A percentile compares a stretch with the other conserved stretches of the same genome.
Conservation (phyloP, 352 stramenopile genomes). For the Blastocystis sp. region DNA sequence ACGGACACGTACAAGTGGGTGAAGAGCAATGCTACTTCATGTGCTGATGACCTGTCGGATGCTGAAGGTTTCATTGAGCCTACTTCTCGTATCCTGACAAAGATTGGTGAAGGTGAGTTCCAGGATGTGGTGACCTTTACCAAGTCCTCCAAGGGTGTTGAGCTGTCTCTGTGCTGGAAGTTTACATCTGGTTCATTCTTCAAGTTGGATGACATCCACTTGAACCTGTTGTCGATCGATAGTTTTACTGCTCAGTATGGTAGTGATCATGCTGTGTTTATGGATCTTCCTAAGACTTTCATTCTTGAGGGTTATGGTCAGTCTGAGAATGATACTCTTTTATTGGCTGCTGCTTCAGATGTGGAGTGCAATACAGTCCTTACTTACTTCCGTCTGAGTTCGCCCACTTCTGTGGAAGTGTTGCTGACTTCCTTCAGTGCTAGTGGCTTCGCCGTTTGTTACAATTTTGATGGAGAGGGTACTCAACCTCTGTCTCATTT, state of each 20-base stretch:
- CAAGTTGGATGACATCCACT: background rate
- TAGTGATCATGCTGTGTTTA: background rate
- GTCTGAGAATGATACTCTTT: background rate
- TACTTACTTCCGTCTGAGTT: background rate
- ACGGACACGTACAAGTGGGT: constrained; percentile 56
- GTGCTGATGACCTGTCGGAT: constrained; percentile 8
- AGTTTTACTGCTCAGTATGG: constrained; percentile 25
- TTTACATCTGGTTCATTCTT: constrained; percentile 22
- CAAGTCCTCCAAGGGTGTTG: constrained; percentile 24
- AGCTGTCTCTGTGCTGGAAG: constrained; percentile 54
- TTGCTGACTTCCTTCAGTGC: background rate
- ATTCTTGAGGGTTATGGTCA: constrained; percentile 48
- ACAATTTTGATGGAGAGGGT: background rate
- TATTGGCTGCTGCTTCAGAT: background rate
- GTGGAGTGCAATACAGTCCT: background rate
- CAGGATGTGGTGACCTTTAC: constrained; percentile 35
- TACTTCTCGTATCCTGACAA: background rate
- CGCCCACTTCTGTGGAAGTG: background rate
- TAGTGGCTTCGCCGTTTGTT: background rate
- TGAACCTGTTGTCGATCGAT: constrained; percentile 36
- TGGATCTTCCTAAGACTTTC: constrained; percentile 47
- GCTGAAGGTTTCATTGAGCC: constrained; percentile 6
- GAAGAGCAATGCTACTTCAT: constrained; percentile 19
- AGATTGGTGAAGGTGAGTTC: background rate
- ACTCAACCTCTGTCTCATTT: background rate